These are phyloP conservation scores for Mortierella sp. DNA, from an alignment of 371 early-diverging fungal species.

Conservation along the genomic window DNA sequence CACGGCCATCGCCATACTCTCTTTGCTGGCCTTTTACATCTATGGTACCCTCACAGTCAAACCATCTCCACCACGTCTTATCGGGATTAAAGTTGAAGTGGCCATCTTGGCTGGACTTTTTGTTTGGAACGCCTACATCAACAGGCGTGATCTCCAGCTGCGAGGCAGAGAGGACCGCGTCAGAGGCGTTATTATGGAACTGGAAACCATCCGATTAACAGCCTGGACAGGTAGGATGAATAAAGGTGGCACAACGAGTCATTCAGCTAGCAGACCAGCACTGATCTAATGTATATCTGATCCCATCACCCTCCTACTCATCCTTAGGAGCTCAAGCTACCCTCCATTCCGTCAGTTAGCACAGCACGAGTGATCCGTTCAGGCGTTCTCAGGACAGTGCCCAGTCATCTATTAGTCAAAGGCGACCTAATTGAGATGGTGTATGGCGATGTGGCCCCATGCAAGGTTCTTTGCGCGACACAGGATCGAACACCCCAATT, in stretches of 20 bases:
- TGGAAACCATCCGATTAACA: constrained; percentile 72
- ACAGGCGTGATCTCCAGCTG: constrained; percentile 63
- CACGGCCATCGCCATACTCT: constrained; percentile 55
- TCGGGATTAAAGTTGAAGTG: constrained; percentile 69
- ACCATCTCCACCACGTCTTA: constrained; percentile 70
- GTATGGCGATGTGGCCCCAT: constrained; percentile 88
- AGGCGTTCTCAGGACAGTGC: constrained; percentile 77
- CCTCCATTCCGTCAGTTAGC: constrained; percentile 77
- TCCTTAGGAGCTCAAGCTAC: constrained; percentile 74
- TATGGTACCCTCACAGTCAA: constrained; percentile 55
- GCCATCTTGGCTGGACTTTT: constrained; percentile 59
- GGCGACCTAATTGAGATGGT: constrained; percentile 89
- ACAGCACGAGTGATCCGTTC: constrained; percentile 83
- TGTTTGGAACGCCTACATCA: constrained; percentile 71
- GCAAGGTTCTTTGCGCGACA: constrained; percentile 65
- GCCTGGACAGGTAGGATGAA: constrained; percentile 66
- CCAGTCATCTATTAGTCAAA: constrained; percentile 84
- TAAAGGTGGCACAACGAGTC: too few relatives aligned
- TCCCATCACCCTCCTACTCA: neutral
- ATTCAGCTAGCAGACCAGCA: too few relatives aligned
- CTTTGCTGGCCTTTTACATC: constrained; percentile 67
- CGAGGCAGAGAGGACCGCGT: constrained; percentile 70
- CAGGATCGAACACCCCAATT: constrained; percentile 21
- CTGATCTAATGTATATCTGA: neutral
- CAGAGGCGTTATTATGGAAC: constrained; percentile 64